Percentiles rank a stretch among this genome's conserved stretches.
These are phyloP conservation scores for Komagataea norvegica DNA, from an alignment of 1,139 yeast species.

Conservation along the genomic window DNA sequence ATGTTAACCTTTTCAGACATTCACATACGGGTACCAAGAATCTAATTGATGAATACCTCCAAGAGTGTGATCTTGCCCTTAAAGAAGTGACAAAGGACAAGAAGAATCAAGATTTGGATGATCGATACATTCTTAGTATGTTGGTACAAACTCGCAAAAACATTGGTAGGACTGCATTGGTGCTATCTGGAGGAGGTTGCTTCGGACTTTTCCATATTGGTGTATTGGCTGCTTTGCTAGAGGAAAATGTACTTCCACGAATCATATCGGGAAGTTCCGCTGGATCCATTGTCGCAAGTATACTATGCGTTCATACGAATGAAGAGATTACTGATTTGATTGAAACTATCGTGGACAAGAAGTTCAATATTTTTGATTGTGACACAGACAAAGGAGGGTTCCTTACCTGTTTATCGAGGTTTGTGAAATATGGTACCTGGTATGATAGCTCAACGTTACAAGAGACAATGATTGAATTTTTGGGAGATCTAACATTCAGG, in stretches of 20 bases:
- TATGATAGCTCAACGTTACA: slow-evolving; percentile 73
- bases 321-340: slow-evolving; percentile 63
- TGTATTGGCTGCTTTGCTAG: slow-evolving; percentile 73
- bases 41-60: slow-evolving; percentile 75
- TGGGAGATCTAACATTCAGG: slow-evolving; percentile 92
- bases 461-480: slow-evolving; percentile 66
- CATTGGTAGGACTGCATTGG: slow-evolving; percentile 89
- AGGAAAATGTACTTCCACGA: slow-evolving; percentile 71
- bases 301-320: slow-evolving; percentile 74
- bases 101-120: slow-evolving; percentile 49
- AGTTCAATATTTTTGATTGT: slow-evolving; percentile 65
- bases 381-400: slow-evolving; percentile 37
- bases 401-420: slow-evolving; percentile 45
- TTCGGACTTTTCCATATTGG: slow-evolving; percentile 93
- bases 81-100: slow-evolving; percentile 31
- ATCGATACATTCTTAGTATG: slow-evolving; percentile 66
- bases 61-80: slow-evolving; percentile 68
- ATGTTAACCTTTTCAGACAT: slow-evolving; percentile 68
- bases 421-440: slow-evolving; percentile 64
- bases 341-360: slow-evolving; percentile 47
- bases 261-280: slow-evolving; percentile 96
- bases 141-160: slow-evolving; percentile 84
- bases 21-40: slow-evolving; percentile 83
- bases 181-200: slow-evolving; percentile 92
- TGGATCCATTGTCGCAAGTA: slow-evolving; percentile 91